These are phyloP conservation scores for Kwoniella dendrophila DNA, from an alignment of 768 basidiomycete species.

Conservation along the genomic window DNA sequence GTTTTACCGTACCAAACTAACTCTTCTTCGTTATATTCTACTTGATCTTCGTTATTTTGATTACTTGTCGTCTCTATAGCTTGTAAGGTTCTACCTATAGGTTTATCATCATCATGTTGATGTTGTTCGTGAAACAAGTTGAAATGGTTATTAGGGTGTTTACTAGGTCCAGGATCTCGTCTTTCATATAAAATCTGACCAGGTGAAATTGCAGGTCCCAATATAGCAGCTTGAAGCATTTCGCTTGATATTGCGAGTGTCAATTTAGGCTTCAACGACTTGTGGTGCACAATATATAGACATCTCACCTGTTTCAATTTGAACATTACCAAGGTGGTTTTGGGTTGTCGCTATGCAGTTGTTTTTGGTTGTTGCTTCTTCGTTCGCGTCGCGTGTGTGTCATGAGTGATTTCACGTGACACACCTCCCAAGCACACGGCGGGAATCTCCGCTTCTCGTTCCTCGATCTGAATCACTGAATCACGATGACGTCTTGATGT, in stretches of 20 bases:
- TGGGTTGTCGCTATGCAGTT: not conserved
- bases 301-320: too few species aligned
- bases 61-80: not conserved
- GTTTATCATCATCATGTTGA: not conserved
- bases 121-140: not conserved
- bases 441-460: not conserved
- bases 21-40: constrained; percentile 40
- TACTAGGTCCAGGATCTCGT: constrained; percentile 17
- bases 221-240: constrained; percentile 16
- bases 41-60: constrained; percentile 15
- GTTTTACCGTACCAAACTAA: constrained; percentile 50
- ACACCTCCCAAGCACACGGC: not conserved
- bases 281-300: too few species aligned
- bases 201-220: constrained; percentile 22
- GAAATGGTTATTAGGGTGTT: not conserved
- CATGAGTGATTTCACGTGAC: not conserved
- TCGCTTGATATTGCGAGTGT: not conserved
- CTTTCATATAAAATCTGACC: constrained; percentile 16
- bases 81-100: constrained; percentile 2
- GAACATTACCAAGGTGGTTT: not conserved
- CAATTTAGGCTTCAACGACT: not conserved
- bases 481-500: constrained; percentile 3
- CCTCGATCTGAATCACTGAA: not conserved
- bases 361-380: not conserved
- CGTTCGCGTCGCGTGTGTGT: not conserved